Conservation (phyloP, 805 yeast genomes). For the Starmerella roubikii region DNA sequence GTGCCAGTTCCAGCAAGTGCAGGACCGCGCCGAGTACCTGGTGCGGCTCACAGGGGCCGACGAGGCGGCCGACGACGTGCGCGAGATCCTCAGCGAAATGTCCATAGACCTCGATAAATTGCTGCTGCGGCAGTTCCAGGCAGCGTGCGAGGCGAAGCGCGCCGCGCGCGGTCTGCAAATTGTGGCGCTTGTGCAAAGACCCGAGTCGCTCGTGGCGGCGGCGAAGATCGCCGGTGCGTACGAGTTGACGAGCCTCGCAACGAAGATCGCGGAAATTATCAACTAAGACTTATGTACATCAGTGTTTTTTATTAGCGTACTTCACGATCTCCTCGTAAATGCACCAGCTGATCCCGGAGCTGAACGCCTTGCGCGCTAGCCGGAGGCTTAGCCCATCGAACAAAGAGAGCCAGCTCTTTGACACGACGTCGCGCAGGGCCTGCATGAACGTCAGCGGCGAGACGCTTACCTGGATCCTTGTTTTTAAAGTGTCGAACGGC, state of each 20-base stretch:
- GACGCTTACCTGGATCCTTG: slow-evolving; percentile 60
- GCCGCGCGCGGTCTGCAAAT: slow-evolving; percentile 55
- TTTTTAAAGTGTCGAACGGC: slow-evolving; percentile 89
- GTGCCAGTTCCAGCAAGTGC: slow-evolving; percentile 17
- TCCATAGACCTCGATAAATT: slow-evolving; percentile 59
- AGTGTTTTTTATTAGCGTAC: not conserved
- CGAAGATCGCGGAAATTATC: slow-evolving; percentile 22
- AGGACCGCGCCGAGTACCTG: slow-evolving; percentile 19
- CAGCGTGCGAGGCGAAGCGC: slow-evolving; percentile 55
- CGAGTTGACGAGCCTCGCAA: slow-evolving; percentile 39
- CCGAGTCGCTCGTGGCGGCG: slow-evolving; percentile 74
- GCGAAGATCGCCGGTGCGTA: slow-evolving; percentile 68
- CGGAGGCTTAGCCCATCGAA: slow-evolving; percentile 79
- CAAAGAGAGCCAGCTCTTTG: slow-evolving; percentile 24
- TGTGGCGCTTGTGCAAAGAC: slow-evolving; percentile 55
- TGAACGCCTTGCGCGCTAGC: slow-evolving; percentile 68
- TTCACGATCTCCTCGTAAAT: slow-evolving; percentile 75
- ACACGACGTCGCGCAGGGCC: slow-evolving; percentile 5
- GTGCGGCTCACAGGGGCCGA: slow-evolving; percentile 9
- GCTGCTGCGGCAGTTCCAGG: slow-evolving; percentile 59
- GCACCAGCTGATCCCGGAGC: slow-evolving; percentile 96
- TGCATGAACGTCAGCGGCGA: slow-evolving; percentile 1
- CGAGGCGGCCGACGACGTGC: slow-evolving; percentile 23
- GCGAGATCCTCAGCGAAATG: slow-evolving; percentile 40
- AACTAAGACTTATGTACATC: not conserved